Evolutionary conservation across 495 filamentous ascomycete species (phyloP), one percentile per base, ranked within the genome.

Genomic region (Aspergillus kassunensis): DNA sequence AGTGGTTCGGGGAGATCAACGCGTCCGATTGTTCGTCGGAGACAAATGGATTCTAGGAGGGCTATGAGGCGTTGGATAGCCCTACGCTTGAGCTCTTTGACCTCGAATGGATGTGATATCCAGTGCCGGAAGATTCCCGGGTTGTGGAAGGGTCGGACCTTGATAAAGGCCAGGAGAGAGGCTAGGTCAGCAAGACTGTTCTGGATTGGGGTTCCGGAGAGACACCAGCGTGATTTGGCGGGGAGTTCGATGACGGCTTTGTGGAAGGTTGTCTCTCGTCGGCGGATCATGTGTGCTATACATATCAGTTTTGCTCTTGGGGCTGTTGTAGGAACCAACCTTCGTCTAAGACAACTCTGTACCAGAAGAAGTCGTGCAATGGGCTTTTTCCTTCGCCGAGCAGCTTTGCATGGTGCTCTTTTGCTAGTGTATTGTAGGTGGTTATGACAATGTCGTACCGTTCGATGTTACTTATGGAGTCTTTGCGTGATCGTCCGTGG

Each of bases 1-100:
- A 20, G 30, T 5, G 54, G 50, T 0, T 63, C 55, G 1, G 74
- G 73, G 4, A 80, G 58, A n/a, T 65, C n/a, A 2, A 80, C 13
- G 2, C 20, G 21, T 4, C 48, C 53, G 11, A 49, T 61, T 16
- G 63, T 66, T 15, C 63, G 46, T 12, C 63, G 60, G n/a, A 66
- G 49, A 36, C 63, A 66, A 12, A 61, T 36, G 16, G 54, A 31
- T 6, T 55, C 46, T 3, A 66, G 49, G 13, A 66, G 53, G 12
- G 21, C 5, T 12, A 23, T 39, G 23, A 57, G 53, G 16, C 31
- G 40, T 16, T 46, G 13, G 9, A 48, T 45, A 9, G 52, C 47
- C 6, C 27, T 31, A 21, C 33, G 39, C 13, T 31, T 44, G 25
- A 12, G 5, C 18, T 21, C 34, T 8, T 44, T 42, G 12, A 27